phyloP scores from a whole-genome alignment of 352 stramenopile species.

The Phytophthora hibernalis region DNA sequence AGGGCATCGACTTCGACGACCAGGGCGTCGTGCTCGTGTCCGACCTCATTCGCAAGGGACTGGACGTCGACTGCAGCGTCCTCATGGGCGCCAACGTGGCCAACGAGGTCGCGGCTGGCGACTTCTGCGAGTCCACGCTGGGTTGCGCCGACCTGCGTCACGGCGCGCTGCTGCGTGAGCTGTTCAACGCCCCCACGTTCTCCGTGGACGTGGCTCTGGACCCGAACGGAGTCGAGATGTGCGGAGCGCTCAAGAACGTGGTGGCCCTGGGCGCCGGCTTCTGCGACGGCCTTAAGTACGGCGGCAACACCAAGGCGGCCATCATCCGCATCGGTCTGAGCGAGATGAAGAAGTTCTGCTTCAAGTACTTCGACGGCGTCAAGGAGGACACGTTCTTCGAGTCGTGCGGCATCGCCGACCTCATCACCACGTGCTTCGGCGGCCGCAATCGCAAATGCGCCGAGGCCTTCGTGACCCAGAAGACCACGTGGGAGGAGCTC shows the following conservation, averaged over 20 bases:
- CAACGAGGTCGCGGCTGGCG: slow-evolving; percentile 94
- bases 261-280: slow-evolving; percentile 97
- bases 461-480: slow-evolving; percentile 91
- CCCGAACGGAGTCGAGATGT: slow-evolving; percentile 95
- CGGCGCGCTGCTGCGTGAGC: slow-evolving; percentile 67
- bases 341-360: slow-evolving; percentile 96
- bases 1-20: slow-evolving; percentile 91
- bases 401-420: slow-evolving; percentile 96
- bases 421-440: slow-evolving; percentile 99
- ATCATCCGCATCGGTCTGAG: slow-evolving; percentile 94
- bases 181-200: slow-evolving; percentile 91
- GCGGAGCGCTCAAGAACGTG: slow-evolving; percentile 98
- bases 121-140: slow-evolving; percentile 98
- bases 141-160: slow-evolving; percentile 84
- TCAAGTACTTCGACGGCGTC: slow-evolving; percentile 94
- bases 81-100: slow-evolving; percentile 98
- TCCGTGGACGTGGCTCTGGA: slow-evolving; percentile 94
- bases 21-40: slow-evolving; percentile 88
- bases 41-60: slow-evolving; percentile 87
- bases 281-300: slow-evolving; percentile 94
- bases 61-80: slow-evolving; percentile 91
- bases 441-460: slow-evolving; percentile 97
- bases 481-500: slow-evolving; percentile 90
- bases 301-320: slow-evolving; percentile 98
- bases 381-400: slow-evolving; percentile 96